Evolutionary conservation across 2,329 filamentous ascomycete genomes (phyloP).

Genomic region (Neoscytalidium dimidiatum): DNA sequence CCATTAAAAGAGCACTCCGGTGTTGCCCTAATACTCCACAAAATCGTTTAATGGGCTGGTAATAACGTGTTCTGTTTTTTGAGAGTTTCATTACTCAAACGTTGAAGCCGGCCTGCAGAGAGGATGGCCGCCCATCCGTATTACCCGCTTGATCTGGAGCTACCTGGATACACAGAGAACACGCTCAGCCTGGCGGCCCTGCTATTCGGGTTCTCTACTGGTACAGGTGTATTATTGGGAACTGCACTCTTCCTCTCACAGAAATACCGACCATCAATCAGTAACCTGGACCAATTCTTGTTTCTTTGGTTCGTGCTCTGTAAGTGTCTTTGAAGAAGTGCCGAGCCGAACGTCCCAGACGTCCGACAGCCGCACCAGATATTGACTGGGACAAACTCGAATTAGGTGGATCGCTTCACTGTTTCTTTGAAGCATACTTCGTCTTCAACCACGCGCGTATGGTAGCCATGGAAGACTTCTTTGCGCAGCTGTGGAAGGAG

Average conservation of each 20-base stretch:
- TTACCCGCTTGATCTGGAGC: slow-evolving; percentile 7
- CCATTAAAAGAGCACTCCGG: no score
- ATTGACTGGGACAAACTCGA: neutral
- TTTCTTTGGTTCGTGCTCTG: slow-evolving; percentile 12
- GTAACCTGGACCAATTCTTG: neutral
- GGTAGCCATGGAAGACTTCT: slow-evolving; percentile 24
- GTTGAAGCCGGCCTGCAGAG: neutral
- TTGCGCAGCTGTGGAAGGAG: slow-evolving; percentile 61
- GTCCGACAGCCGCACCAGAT: neutral
- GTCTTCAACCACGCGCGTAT: slow-evolving; percentile 3
- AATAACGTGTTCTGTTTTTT: no score
- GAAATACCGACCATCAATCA: neutral
- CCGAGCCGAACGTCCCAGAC: neutral
- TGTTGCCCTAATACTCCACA: no score
- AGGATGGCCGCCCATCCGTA: neutral
- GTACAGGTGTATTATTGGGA: neutral
- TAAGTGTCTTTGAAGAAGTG: neutral
- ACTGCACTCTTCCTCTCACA: neutral
- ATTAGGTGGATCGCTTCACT: slow-evolving; percentile 3
- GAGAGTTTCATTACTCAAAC: neutral
- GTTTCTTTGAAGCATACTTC: slow-evolving; percentile 13
- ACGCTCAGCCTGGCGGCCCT: neutral
- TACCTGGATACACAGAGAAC: neutral
- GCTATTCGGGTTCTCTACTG: neutral
- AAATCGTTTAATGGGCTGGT: no score